Evolutionary conservation across 805 yeast species (phyloP), one percentile per base, ranked within the genome.

Genomic region (Candida peoriensis): DNA sequence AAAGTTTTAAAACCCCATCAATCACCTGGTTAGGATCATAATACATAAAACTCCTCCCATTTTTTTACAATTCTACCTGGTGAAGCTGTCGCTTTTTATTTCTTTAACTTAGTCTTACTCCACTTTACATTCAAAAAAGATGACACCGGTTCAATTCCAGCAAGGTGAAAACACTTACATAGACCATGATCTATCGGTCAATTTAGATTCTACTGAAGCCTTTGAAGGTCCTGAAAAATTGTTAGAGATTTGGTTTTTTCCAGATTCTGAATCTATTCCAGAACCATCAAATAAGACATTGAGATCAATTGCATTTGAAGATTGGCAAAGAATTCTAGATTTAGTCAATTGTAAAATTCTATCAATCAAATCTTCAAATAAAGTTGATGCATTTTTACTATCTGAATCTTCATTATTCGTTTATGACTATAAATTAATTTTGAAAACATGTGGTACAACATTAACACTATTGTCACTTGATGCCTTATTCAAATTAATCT

Each of bases 181-280:
- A 49, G 89, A 89, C 60, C 90, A 82, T 58, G 85, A 81, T 41
- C 66, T 85, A 32, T 81, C 95, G 8, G 79, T 78, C 29, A 72
- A 74, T 41, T 66, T 89, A 44, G 97, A 89, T 63, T 88, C 96
- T 14, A 71, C 95, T 11, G 82, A 78, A 54, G 96, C 97, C 3
- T 90, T 90, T 56, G 97, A 90, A 66, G 97, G 98, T 6, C 97
- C 98, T 21, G 97, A 90, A 60, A 93, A 90, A 60, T 68, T 90
- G 38, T 67, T 93, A 27, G 96, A 90, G 57, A 68, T 90, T 39
- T 89, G 96, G 96, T 79, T 88, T 55, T 78, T 79, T 48, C 72
- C 80, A 10, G 58, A 67, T 24, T 65, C 64, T 26, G 39, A 54
- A 18, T 46, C 58, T n/a, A 21, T 48, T 19, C 57, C 64, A 10